Base-by-base conservation (phyloP, 345 rosid species). In the Geranium rotundifolium region DNA sequence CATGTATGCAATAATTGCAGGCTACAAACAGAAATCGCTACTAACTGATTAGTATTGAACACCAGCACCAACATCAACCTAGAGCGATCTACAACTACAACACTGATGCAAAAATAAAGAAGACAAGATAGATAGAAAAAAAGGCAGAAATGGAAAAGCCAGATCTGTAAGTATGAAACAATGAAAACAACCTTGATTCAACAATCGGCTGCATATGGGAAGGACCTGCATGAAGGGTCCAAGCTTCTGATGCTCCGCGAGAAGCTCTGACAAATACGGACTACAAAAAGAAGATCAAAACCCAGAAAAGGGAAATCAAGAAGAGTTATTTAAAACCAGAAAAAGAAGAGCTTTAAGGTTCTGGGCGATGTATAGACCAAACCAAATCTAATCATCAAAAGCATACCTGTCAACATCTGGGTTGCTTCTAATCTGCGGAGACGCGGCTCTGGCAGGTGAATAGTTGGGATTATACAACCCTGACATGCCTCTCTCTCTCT, bases 231-330 rank as follows among this genome's bases (percentile, higher is more conserved):
- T 76, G 81, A 93, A 93, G 73, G 99, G 99, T 67, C 90, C 91
- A 71, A 93, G 86, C 96, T 93, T 93, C 66, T 88, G 97, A 79
- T 85, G 96, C 79, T 93, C 99, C n/a, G 92, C 95, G 61, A 90
- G 63, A 73, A 93, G 78, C 76, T 90, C 97, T 67, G 96, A 60
- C 76, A 93, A 75, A 85, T 88, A 88, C 69, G 83, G 99, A 77
- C 97, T 80, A 72, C 80, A 70, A 60, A 57, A 54, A 12, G 17
- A 17, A 54, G 17, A 54, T 19, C 12, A 54, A 54, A 67, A 76
- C 62, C 73, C 57, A 54, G 15, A 54, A 65, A 54, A 54, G 57
- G 15, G 57, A 10, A 17, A 16, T 54, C 57, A 17, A 2, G 57
- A 54, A 17, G 1, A 41, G 50, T 41, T 1, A 41, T 41, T 41